Evolutionary conservation across 164 flowering plant genomes (phyloP).

Genomic region (Echeveria elegans): DNA sequence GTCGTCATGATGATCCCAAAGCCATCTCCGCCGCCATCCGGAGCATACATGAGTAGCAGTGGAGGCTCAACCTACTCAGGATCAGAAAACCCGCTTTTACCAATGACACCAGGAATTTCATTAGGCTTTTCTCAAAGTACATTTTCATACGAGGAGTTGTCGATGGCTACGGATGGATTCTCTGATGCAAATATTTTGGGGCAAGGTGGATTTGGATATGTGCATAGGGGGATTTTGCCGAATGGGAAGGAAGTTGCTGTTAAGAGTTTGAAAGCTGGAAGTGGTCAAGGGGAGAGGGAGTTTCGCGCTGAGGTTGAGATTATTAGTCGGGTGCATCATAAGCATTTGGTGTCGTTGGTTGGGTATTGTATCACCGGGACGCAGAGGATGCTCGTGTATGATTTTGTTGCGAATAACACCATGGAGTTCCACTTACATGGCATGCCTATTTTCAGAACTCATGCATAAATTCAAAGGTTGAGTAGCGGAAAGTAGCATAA

Average conservation of each 20-base stretch:
- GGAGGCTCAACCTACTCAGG: conserved; percentile 66
- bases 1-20: conserved; percentile 28
- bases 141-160: conserved; percentile 75
- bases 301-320: conserved; percentile 97
- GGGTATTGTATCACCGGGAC: conserved; percentile 80
- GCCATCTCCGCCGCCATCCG: conserved; percentile 45
- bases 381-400: conserved; percentile 85
- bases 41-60: conserved; percentile 42
- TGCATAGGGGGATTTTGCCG: conserved; percentile 80
- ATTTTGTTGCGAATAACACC: conserved; percentile 89
- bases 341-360: conserved; percentile 87
- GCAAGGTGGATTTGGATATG: conserved; percentile 98
- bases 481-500: not conserved
- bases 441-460: conserved; percentile 12
- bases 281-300: conserved; percentile 99
- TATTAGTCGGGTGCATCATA: conserved; percentile 92
- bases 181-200: conserved; percentile 85
- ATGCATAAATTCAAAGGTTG: not conserved
- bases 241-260: conserved; percentile 91
- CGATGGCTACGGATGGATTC: conserved; percentile 86
- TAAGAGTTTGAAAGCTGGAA: conserved; percentile 78
- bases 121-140: conserved; percentile 70
- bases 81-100: conserved; percentile 40
- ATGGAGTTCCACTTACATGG: conserved; percentile 94
- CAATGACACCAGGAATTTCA: conserved; percentile 61